Evolutionary conservation across 768 basidiomycete species (phyloP).

Genomic region (Ramaria sp.): DNA sequence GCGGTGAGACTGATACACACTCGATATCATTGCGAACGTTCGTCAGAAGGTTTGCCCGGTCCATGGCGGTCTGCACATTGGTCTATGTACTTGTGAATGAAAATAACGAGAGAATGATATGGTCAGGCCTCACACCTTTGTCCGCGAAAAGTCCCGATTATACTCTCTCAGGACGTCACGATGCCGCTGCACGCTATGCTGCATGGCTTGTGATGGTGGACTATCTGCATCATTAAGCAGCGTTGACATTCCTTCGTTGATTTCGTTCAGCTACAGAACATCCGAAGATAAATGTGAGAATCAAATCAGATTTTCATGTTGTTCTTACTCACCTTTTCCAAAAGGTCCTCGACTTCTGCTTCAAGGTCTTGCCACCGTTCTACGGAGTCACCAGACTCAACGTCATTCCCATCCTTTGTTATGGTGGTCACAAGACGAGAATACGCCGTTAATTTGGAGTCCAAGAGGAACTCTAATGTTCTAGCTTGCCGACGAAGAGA

Average conservation of each 20-base stretch:
- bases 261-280: conserved; percentile 61
- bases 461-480: conserved; percentile 87
- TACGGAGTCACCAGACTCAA: conserved; percentile 59
- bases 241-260: conserved; percentile 65
- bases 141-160: conserved; percentile 70
- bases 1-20: conserved; percentile 32
- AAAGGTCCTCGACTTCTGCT: conserved; percentile 72
- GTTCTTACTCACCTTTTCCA: conserved; percentile 57
- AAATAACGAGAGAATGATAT: background rate
- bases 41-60: conserved; percentile 77
- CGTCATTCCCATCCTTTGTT: conserved; percentile 40
- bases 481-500: conserved; percentile 84
- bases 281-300: conserved; percentile 13
- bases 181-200: conserved; percentile 84
- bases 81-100: conserved; percentile 29
- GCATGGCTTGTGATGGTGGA: conserved; percentile 70
- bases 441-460: conserved; percentile 85
- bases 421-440: conserved; percentile 70
- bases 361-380: conserved; percentile 79
- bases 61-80: conserved; percentile 73
- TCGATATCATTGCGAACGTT: conserved; percentile 95
- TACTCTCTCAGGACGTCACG: conserved; percentile 85
- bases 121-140: conserved; percentile 43
- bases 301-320: background rate
- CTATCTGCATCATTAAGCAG: conserved; percentile 59